A percentile compares a stretch with the other conserved stretches of the same genome.
These are phyloP conservation scores for Arthrobotrys entomopaga DNA, from an alignment of 2,329 filamentous ascomycete genomes.

Conservation along the genomic window DNA sequence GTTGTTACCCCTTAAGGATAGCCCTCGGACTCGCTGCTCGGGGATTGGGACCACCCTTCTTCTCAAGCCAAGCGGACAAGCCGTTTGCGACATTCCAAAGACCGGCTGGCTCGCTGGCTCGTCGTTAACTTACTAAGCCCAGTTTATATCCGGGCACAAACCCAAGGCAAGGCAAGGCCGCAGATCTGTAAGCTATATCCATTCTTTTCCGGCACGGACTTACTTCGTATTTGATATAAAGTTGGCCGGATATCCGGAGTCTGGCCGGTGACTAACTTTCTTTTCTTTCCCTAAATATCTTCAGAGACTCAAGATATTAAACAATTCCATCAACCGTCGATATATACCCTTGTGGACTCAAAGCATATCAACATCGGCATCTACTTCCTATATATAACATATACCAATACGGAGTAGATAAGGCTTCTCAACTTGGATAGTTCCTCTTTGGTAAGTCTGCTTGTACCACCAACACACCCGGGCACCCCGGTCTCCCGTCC, in stretches of 20 bases:
- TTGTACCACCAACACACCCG: constrained; percentile 5
- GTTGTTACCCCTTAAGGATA: constrained; percentile 54
- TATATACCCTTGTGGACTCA: background rate
- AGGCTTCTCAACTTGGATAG: constrained; percentile 3
- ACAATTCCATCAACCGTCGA: background rate
- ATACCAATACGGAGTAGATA: no score
- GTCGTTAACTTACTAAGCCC: constrained; percentile 32
- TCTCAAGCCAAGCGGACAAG: constrained; percentile 51
- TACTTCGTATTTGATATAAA: constrained; percentile 46
- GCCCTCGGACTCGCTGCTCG: constrained; percentile 22
- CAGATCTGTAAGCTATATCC: constrained; percentile 54
- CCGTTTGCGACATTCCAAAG: constrained; percentile 55
- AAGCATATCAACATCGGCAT: no score
- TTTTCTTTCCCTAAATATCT: constrained; percentile 2
- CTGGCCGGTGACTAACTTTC: constrained; percentile 11
- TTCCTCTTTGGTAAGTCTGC: constrained; percentile 44
- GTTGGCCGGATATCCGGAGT: constrained; percentile 10
- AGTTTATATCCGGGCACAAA: constrained; percentile 49
- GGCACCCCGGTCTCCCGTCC: constrained; percentile 16
- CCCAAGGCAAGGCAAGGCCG: constrained; percentile 28
- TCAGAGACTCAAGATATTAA: constrained; percentile 15
- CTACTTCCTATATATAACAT: no score
- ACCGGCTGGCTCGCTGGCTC: constrained; percentile 14
- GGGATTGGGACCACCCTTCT: constrained; percentile 27
- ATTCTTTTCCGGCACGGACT: constrained; percentile 42